These are phyloP conservation scores for Eutreptiella sp. DNA, from an alignment of 208 protist species.

Conservation along the genomic window DNA sequence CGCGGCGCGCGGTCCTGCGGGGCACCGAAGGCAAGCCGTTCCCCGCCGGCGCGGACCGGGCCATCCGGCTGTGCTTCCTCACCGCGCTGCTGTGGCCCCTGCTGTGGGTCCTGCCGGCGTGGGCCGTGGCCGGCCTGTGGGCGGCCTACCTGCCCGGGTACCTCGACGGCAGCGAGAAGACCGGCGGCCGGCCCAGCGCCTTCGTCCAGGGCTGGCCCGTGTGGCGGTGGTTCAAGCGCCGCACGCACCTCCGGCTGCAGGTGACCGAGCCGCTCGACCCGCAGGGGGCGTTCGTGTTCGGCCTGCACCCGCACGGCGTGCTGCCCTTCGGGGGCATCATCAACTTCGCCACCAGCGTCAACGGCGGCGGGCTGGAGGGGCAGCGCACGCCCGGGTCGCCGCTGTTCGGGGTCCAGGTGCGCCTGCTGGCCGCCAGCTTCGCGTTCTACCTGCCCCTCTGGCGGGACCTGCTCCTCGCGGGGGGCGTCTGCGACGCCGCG, in stretches of 20 bases:
- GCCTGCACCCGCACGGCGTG: constrained; percentile 75
- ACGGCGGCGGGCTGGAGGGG: constrained; percentile 30
- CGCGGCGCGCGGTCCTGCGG: constrained; percentile 26
- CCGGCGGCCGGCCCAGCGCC: neutral
- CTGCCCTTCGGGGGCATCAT: constrained; percentile 72
- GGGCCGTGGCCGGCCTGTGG: neutral
- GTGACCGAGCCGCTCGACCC: constrained; percentile 44
- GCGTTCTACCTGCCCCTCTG: constrained; percentile 78
- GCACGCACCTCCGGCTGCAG: constrained; percentile 42
- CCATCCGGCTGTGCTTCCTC: constrained; percentile 23
- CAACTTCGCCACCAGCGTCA: constrained; percentile 56
- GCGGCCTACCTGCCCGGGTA: constrained; percentile 19
- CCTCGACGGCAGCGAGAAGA: constrained; percentile 4
- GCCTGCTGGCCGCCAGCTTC: constrained; percentile 67
- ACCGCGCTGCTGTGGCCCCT: neutral
- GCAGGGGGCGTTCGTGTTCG: constrained; percentile 58
- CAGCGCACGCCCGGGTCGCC: neutral
- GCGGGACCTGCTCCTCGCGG: constrained; percentile 52
- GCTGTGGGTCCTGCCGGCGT: constrained; percentile 4
- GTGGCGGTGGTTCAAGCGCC: constrained; percentile 30
- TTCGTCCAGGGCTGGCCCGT: neutral
- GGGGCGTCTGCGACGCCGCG: constrained; percentile 70
- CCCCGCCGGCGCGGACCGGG: constrained; percentile 9
- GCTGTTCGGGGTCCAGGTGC: constrained; percentile 56
- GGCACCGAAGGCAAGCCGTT: constrained; percentile 19